Evolutionary conservation across 169 alveolate genomes (phyloP).

Genomic region (Plasmodium malariae): DNA sequence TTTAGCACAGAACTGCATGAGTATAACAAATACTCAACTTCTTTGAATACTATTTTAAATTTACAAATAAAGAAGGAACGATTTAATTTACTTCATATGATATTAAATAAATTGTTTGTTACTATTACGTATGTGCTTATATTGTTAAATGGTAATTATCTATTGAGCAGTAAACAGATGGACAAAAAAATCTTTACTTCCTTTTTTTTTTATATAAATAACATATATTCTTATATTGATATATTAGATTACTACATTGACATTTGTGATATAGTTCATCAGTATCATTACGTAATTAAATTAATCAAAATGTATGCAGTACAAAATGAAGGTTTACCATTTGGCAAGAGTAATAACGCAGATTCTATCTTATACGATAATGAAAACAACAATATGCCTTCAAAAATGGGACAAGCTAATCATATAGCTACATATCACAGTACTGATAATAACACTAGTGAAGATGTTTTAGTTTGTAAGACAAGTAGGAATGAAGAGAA

Average conservation of each 20-base stretch:
- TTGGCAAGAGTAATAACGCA: too few relatives aligned
- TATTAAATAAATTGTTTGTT: constrained; percentile 34
- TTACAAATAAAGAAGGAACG: constrained; percentile 43
- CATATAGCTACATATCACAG: too few relatives aligned
- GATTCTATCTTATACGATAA: too few relatives aligned
- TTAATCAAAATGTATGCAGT: not conserved
- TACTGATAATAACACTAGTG: too few relatives aligned
- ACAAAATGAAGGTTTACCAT: too few relatives aligned
- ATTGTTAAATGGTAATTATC: not conserved
- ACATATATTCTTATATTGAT: constrained; percentile 48
- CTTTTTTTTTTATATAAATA: constrained; percentile 47
- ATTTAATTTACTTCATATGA: constrained; percentile 54
- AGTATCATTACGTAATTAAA: constrained; percentile 7
- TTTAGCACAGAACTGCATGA: constrained; percentile 47
- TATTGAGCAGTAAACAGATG: constrained; percentile 14
- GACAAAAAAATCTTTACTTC: constrained; percentile 41
- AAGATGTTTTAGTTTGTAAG: too few relatives aligned
- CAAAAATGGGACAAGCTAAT: too few relatives aligned
- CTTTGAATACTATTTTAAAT: constrained; percentile 19
- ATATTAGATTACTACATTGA: constrained; percentile 51
- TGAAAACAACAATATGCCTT: too few relatives aligned
- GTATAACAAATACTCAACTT: constrained; percentile 11
- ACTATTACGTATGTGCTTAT: constrained; percentile 36
- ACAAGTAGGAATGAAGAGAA: not conserved
- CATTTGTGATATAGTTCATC: constrained; percentile 42